These are phyloP conservation scores for Elongisporangium senticosum DNA, from an alignment of 352 stramenopile species.

Conservation along the genomic window DNA sequence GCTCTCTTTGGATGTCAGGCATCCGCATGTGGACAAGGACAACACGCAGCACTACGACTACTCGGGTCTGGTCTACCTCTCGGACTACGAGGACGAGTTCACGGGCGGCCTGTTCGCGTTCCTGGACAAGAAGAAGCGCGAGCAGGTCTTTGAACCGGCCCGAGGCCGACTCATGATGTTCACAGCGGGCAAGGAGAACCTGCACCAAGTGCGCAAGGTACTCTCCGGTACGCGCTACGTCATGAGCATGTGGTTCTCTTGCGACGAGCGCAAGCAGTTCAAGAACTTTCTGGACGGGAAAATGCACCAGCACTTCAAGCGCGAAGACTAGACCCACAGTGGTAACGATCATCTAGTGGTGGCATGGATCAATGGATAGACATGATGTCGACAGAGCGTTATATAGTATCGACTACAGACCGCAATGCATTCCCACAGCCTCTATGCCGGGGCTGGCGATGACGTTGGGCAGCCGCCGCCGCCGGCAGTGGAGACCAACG, in stretches of 20 bases:
- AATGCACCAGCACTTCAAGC: slow-evolving; percentile 73
- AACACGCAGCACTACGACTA: slow-evolving; percentile 94
- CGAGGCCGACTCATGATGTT: slow-evolving; percentile 86
- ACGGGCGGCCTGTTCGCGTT: slow-evolving; percentile 88
- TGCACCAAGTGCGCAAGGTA: slow-evolving; percentile 76
- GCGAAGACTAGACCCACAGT: slow-evolving; percentile 19
- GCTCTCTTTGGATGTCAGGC: slow-evolving; percentile 25
- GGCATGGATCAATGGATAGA: neutral
- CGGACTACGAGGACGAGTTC: slow-evolving; percentile 81
- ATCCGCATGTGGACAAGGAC: slow-evolving; percentile 89
- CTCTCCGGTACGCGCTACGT: slow-evolving; percentile 79
- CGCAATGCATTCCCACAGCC: neutral
- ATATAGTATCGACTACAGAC: neutral
- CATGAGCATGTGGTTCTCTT: slow-evolving; percentile 93
- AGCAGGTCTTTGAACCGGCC: slow-evolving; percentile 70
- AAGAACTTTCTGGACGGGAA: slow-evolving; percentile 88
- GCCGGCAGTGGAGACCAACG: slow-evolving; percentile 10
- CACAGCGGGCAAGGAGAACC: slow-evolving; percentile 85
- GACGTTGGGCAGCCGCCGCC: neutral
- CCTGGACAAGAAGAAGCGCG: slow-evolving; percentile 56
- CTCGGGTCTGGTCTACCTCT: slow-evolving; percentile 87
- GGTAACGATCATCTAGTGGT: neutral
- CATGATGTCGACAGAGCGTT: neutral
- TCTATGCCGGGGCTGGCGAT: neutral
- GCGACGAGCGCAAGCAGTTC: slow-evolving; percentile 77